Evolutionary conservation across 2,329 filamentous ascomycete genomes (phyloP).

Genomic region (Claviceps maximensis): DNA sequence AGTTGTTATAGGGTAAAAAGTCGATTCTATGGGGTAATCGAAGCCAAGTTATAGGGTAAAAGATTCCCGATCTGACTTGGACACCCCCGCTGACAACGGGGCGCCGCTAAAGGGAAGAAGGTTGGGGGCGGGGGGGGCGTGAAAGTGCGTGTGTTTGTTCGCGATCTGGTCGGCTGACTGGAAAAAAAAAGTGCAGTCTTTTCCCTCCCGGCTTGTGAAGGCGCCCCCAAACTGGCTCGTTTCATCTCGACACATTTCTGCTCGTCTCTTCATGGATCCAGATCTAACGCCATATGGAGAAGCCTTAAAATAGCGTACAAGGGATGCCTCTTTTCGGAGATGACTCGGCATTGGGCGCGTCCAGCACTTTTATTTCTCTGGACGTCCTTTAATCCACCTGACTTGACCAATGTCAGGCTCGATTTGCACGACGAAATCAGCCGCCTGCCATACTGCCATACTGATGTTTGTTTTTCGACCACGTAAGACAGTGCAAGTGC

Average conservation of each 20-base stretch:
- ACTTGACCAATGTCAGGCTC: neutral
- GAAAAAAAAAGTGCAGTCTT: neutral
- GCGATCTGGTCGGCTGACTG: neutral
- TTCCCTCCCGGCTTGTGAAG: neutral
- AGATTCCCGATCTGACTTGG: constrained; percentile 3
- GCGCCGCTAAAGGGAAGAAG: no score
- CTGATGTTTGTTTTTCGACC: no score
- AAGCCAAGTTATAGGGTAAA: constrained; percentile 10
- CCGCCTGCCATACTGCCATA: no score
- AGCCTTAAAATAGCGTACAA: neutral
- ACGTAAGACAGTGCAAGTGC: no score
- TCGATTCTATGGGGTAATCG: constrained; percentile 9
- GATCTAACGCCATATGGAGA: neutral
- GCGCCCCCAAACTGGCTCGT: neutral
- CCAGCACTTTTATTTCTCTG: neutral
- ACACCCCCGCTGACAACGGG: neutral
- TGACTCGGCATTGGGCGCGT: neutral
- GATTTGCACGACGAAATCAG: neutral
- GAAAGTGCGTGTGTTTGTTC: neutral
- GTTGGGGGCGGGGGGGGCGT: neutral
- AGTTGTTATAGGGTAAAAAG: constrained; percentile 19
- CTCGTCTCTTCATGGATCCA: neutral
- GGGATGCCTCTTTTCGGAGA: neutral
- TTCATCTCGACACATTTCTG: neutral
- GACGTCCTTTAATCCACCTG: no score